These are phyloP conservation scores for Kluyveromyces marxianus DNA, from an alignment of 1,139 yeast genomes.

Conservation along the genomic window DNA sequence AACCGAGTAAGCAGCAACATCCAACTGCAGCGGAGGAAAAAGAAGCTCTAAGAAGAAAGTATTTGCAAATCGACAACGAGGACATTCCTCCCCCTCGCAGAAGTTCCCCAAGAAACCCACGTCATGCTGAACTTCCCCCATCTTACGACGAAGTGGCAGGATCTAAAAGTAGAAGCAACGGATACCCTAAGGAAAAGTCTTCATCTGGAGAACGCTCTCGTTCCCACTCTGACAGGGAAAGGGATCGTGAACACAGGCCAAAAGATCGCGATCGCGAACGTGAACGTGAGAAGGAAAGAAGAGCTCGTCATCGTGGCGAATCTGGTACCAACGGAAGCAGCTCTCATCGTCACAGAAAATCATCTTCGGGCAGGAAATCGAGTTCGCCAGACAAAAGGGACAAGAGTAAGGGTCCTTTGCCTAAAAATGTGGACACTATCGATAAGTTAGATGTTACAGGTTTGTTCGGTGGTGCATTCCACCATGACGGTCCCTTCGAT, in stretches of 20 bases:
- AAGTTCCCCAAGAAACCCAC: slow-evolving; percentile 1
- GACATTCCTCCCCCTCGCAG: slow-evolving; percentile 8
- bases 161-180: slow-evolving; percentile 40
- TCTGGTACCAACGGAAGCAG: background rate
- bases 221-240: background rate
- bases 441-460: slow-evolving; percentile 95
- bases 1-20: slow-evolving; percentile 13
- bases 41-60: slow-evolving; percentile 27
- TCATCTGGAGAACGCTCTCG: slow-evolving; percentile 1
- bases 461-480: slow-evolving; percentile 89
- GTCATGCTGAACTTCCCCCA: slow-evolving; percentile 37
- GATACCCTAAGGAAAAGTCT: slow-evolving; percentile 35
- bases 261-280: slow-evolving; percentile 2
- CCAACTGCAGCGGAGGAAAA: slow-evolving; percentile 31
- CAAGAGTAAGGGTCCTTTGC: slow-evolving; percentile 42
- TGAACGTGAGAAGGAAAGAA: slow-evolving; percentile 1
- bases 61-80: slow-evolving; percentile 11
- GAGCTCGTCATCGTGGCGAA: background rate
- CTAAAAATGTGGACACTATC: slow-evolving; percentile 66
- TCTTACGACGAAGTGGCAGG: slow-evolving; percentile 67
- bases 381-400: slow-evolving; percentile 34
- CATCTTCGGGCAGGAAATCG: slow-evolving; percentile 7
- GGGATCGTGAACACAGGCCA: background rate
- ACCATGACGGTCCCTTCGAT: slow-evolving; percentile 98
- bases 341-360: slow-evolving; percentile 7